Percentiles rank a stretch among this genome's conserved stretches.
These are phyloP conservation scores for Globisporangium viniferum DNA, from an alignment of 352 stramenopile genomes.

Conservation along the genomic window DNA sequence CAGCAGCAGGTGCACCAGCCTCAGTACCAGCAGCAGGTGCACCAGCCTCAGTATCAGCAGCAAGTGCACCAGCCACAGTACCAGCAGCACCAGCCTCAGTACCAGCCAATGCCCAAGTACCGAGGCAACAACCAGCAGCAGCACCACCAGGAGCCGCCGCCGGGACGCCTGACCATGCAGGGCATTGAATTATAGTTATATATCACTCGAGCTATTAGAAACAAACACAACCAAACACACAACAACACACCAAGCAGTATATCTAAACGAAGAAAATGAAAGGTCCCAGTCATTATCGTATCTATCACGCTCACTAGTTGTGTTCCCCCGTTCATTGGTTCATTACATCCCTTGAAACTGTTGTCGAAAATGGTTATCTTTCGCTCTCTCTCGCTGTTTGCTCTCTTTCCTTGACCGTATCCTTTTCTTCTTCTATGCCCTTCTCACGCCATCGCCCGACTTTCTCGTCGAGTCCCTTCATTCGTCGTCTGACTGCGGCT, in stretches of 20 bases:
- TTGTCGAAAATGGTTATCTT: too few species aligned
- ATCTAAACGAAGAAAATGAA: constrained; percentile 1
- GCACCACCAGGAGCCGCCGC: constrained; percentile 6
- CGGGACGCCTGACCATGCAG: constrained; percentile 15
- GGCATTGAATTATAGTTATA: constrained; percentile 16
- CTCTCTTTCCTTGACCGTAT: background rate
- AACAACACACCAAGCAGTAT: background rate
- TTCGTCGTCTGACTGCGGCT: constrained; percentile 20
- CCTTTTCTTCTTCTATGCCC: background rate
- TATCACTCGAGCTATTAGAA: background rate
- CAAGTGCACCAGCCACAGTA: background rate
- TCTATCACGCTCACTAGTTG: background rate
- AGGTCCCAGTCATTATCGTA: background rate
- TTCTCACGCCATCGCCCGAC: constrained; percentile 1
- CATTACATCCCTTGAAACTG: background rate
- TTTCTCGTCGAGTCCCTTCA: background rate
- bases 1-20: background rate
- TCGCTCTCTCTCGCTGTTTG: too few species aligned
- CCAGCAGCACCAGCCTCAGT: constrained; percentile 2
- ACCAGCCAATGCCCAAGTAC: background rate
- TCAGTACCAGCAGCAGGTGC: background rate
- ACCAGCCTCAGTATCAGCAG: background rate
- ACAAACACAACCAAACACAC: background rate
- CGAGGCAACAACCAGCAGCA: background rate
- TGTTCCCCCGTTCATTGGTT: background rate